Base-by-base conservation (phyloP, 345 rosid species). In the Laguncularia racemosa region DNA sequence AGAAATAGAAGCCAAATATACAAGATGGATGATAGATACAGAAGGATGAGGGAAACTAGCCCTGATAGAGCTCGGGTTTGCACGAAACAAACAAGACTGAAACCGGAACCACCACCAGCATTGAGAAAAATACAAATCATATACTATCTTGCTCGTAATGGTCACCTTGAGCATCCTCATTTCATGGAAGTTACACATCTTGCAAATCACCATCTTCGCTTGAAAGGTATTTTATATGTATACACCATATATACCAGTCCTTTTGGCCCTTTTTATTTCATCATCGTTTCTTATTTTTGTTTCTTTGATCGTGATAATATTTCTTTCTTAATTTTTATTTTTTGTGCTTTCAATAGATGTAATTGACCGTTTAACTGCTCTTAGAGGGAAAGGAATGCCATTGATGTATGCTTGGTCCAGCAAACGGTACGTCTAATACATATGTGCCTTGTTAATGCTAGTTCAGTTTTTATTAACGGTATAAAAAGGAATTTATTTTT, bases 141-240 rank as follows among this genome's bases (percentile, higher is more conserved):
- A 55, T 91, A 91, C 66, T 91, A 91, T 50, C 86, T 91, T 65
- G 75, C 98, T 9, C 78, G 96, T 71, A 84, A 88, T 64, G 98
- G 98, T 44, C 92, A 79, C 28, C 95, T 91, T 51, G 95, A 91
- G 57, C 98, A 91, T 46, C 98, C 98, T 46, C 98, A 91, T 65
- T 88, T 70, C 75, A 79, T 91, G 73, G 96, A 91, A 73, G 82
- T 91, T 55, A 47, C 84, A 55, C 77, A 64, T 69, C 77, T 81
- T 16, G 68, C 81, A 68, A 67, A 79, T 64, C 92, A 81, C 16
- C 92, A 77, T 38, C 98, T 91, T 67, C 92, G 96, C 61, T 70
- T 91, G 66, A 79, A 66, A 84, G 97, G 97, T 84, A 56, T 56
- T 16, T 1, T 0, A 4, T 12, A 17, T 11, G 14, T 49, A 14